These are phyloP conservation scores for Aeminium ludgeri DNA, from an alignment of 495 filamentous ascomycete species.

Conservation along the genomic window DNA sequence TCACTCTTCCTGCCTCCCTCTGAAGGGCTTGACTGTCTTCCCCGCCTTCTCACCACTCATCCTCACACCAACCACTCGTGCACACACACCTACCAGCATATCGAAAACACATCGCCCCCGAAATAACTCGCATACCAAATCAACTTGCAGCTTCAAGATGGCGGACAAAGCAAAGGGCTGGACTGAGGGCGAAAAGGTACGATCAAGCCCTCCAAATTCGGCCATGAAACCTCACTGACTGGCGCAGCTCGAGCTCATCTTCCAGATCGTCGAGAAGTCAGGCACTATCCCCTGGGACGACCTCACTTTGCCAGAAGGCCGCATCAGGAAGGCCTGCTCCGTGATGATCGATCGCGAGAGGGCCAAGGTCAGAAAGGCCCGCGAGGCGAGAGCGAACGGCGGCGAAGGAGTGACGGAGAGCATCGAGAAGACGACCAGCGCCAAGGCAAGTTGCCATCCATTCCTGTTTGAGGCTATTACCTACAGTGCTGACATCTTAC, in stretches of 20 bases:
- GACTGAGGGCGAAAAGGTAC: constrained; percentile 27
- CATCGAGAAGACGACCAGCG: background rate
- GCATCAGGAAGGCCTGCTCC: constrained; percentile 9
- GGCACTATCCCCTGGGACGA: constrained; percentile 14
- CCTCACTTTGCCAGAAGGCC: constrained; percentile 14
- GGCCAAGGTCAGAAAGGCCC: constrained; percentile 7
- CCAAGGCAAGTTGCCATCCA: constrained; percentile 1
- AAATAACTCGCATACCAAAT: background rate
- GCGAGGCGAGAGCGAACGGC: background rate
- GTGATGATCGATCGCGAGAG: constrained; percentile 13
- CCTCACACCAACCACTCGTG: background rate
- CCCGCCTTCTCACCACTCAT: background rate
- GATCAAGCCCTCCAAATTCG: background rate
- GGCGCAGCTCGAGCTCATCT: constrained; percentile 21
- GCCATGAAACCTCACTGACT: background rate
- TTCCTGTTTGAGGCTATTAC: background rate
- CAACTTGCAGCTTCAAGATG: background rate
- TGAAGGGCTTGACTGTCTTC: background rate
- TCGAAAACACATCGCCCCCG: background rate
- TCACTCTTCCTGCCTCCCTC: too few relatives aligned
- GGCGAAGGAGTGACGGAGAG: background rate
- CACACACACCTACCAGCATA: too few relatives aligned
- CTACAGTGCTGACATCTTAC: background rate
- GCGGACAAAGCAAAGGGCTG: constrained; percentile 14
- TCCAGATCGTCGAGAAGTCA: constrained; percentile 16